Percentiles rank a stretch among this genome's conserved stretches.
Evolutionary conservation across 768 basidiomycete species (phyloP).

Genomic region (Mycena crocata): DNA sequence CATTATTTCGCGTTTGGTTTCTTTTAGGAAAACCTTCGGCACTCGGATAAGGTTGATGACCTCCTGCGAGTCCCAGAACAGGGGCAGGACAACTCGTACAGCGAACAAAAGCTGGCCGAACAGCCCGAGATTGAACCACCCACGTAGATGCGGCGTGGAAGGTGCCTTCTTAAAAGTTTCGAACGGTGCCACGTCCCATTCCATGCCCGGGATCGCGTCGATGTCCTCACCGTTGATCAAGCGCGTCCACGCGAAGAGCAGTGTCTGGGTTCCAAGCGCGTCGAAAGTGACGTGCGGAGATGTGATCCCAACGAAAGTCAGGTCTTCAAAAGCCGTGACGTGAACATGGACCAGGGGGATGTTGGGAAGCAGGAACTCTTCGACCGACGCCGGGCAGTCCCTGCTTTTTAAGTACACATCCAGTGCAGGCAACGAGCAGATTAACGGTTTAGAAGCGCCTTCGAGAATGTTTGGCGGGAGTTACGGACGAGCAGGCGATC

Average conservation of each 20-base stretch:
- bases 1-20: constrained; percentile 6
- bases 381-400: neutral
- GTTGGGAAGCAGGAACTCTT: neutral
- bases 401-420: neutral
- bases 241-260: constrained; percentile 19
- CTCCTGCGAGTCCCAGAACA: neutral
- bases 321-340: constrained; percentile 16
- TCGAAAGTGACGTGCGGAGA: constrained; percentile 13
- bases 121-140: neutral
- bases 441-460: neutral
- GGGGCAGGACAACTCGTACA: neutral
- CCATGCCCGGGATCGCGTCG: constrained; percentile 14
- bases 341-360: constrained; percentile 17
- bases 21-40: constrained; percentile 15
- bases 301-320: constrained; percentile 23
- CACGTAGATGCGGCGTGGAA: neutral
- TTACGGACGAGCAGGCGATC: neutral
- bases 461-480: neutral
- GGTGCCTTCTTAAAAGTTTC: neutral
- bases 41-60: neutral
- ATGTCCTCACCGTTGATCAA: constrained; percentile 6
- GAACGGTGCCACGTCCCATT: constrained; percentile 10
- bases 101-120: neutral
- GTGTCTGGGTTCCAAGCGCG: neutral
- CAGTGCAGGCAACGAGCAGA: neutral